Evolutionary conservation across 2,329 filamentous ascomycete species (phyloP), one percentile per base, ranked within the genome.

Genomic region (Bipolaris victoriae): DNA sequence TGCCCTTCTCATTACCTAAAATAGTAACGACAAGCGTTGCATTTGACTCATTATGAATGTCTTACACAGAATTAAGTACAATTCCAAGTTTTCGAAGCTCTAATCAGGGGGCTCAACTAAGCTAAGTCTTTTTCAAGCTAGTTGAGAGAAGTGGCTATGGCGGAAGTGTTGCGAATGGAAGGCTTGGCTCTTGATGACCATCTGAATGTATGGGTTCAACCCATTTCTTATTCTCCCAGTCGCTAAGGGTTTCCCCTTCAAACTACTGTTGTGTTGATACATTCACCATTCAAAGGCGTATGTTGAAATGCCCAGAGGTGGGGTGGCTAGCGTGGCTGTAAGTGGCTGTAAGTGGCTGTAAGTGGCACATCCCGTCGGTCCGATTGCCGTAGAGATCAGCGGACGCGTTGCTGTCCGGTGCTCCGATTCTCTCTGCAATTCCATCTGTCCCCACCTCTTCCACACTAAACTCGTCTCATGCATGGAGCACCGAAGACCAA

Each of bases 401-500:
- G 31, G 35, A 37, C 39, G 40, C 18, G 31, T 40, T 57, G 50
- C 55, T 44, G 29, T 29, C 33, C 43, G 24, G 40, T 26, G 39
- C 37, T 36, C 24, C 37, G 50, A 49, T 44, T 35, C 39, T 49
- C 46, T 31, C 44, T 57, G 55, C 50, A 57, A 45, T 51, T 45
- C 43, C 49, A 53, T 57, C 50, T 22, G 46, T 50, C 43, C 49
- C 54, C 49, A 50, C 51, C 54, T 46, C 57, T 36, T 45, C 53
- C 37, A 60, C 54, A 57, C 49, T 57, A 56, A 43, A 24, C 44
- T 26, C 16, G 39, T 44, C 52, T 47, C 55, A 67, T 67, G 64
- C 55, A 67, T 67, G 65, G 65, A 67, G 62, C 61, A 67, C 50
- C 65, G 57, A 61, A 66, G 61, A 47, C 50, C 60, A 24, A 63